A percentile compares a stretch with the other conserved stretches of the same genome.
These are phyloP conservation scores for Tolypocladium pustulatum DNA, from an alignment of 2,329 filamentous ascomycete species.

Conservation along the genomic window DNA sequence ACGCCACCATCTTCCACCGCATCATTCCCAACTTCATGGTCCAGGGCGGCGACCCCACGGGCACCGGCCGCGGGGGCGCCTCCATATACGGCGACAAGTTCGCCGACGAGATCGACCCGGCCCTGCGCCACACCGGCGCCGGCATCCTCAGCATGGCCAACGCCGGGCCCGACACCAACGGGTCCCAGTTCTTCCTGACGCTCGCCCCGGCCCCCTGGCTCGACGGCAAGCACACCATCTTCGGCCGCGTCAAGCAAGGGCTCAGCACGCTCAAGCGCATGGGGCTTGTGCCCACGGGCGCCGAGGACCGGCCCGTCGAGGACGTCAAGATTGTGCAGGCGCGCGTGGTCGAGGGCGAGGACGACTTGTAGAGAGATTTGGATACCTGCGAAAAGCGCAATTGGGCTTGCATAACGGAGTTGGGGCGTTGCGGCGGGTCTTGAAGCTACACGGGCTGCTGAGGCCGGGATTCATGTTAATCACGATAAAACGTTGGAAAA, in stretches of 20 bases:
- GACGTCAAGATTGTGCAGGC: slow-evolving; percentile 73
- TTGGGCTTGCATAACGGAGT: neutral
- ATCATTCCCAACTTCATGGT: slow-evolving; percentile 96
- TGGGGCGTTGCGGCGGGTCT: neutral
- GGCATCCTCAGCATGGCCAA: slow-evolving; percentile 97
- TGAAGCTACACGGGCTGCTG: neutral
- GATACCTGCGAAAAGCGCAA: neutral
- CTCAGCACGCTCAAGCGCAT: slow-evolving; percentile 78
- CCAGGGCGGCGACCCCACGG: slow-evolving; percentile 88
- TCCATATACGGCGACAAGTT: slow-evolving; percentile 93
- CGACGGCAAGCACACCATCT: slow-evolving; percentile 95
- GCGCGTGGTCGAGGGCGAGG: slow-evolving; percentile 53
- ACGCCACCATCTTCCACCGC: slow-evolving; percentile 78
- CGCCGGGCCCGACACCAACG: slow-evolving; percentile 84
- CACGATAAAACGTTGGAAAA: neutral
- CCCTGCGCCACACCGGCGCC: slow-evolving; percentile 82
- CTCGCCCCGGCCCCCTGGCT: slow-evolving; percentile 91
- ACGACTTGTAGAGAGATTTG: slow-evolving; percentile 11
- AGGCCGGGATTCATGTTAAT: neutral
- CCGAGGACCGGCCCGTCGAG: slow-evolving; percentile 70
- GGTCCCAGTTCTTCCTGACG: slow-evolving; percentile 92
- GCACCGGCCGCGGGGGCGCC: slow-evolving; percentile 78
- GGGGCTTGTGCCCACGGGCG: slow-evolving; percentile 75
- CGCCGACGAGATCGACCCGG: slow-evolving; percentile 74
- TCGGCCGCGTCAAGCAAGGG: slow-evolving; percentile 78